Percentiles rank a stretch among this genome's conserved stretches.
These are phyloP conservation scores for Eutypella sp. DNA, from an alignment of 2,329 filamentous ascomycete species.

Conservation along the genomic window DNA sequence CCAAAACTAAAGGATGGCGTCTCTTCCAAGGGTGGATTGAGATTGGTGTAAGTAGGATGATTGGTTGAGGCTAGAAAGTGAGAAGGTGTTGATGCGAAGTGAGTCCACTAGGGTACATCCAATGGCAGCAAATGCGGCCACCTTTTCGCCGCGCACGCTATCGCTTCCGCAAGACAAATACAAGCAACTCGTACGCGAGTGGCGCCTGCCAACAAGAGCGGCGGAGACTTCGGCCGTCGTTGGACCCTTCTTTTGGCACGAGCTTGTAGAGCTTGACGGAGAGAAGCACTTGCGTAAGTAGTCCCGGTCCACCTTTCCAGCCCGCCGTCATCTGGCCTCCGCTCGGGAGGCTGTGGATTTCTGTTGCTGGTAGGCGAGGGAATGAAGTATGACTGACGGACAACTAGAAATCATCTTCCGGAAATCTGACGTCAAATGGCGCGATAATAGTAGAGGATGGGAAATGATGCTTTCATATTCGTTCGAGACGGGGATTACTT, in stretches of 20 bases:
- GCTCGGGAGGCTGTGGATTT: too few species aligned
- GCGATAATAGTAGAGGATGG: slow-evolving; percentile 26
- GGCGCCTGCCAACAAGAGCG: slow-evolving; percentile 23
- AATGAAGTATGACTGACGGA: neutral
- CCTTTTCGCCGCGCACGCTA: slow-evolving; percentile 23
- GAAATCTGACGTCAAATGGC: slow-evolving; percentile 28
- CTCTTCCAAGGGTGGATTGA: slow-evolving; percentile 4
- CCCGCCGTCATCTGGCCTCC: too few species aligned
- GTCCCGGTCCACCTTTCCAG: neutral
- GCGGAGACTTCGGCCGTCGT: slow-evolving; percentile 27
- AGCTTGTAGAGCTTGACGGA: slow-evolving; percentile 18
- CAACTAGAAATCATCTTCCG: slow-evolving; percentile 28
- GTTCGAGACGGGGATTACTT: slow-evolving; percentile 22
- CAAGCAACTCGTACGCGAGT: slow-evolving; percentile 18
- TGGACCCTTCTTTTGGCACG: slow-evolving; percentile 31
- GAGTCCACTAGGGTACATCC: slow-evolving; percentile 12
- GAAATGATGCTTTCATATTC: slow-evolving; percentile 29
- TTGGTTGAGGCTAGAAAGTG: too few species aligned
- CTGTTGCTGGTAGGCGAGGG: too few species aligned
- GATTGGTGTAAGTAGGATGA: slow-evolving; percentile 12
- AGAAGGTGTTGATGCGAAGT: too few species aligned
- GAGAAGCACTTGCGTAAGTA: slow-evolving; percentile 23
- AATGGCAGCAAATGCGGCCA: slow-evolving; percentile 18
- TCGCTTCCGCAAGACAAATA: slow-evolving; percentile 19
- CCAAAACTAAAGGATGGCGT: neutral